Evolutionary conservation across 768 basidiomycete species (phyloP), one percentile per base, ranked within the genome.

Genomic region (Mycena galericulata): DNA sequence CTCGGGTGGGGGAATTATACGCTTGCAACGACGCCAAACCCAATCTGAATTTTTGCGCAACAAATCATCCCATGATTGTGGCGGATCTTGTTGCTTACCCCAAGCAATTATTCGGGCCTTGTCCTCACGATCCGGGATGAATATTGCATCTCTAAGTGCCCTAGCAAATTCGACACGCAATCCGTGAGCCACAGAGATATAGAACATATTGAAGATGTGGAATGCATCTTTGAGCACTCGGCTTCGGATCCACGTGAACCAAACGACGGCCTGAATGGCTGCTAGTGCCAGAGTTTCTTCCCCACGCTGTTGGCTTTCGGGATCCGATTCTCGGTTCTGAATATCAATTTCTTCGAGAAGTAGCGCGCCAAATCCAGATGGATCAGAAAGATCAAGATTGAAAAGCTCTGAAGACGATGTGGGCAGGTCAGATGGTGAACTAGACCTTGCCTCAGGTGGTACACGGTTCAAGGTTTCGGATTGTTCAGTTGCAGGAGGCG

Each of bases 171-270:
- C 62, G n/a, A 66, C 26, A 14, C 73, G 73, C 15, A 79, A 66
- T 4, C 75, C 78, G 72, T 81, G 78, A 0, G 30, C 57, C 0
- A 54, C 29, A 0, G 77, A 72, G 17, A 79, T 72, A 1, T 70
- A 65, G 32, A 79, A 61, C 74, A 77, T 78, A 36, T 80, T 73
- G 34, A 79, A 77, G 0, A 77, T 50, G 49, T 79, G 78, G 46
- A 74, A 80, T 0, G 67, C 41, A 30, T 80, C 79, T 24, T 79
- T 77, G 0, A 80, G 26, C 27, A 80, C 76, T 1, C 76, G 59
- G 18, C 59, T 50, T 34, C 59, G 59, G 27, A 61, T 61, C 6
- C 5, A 20, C 1, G 11, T 34, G 7, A 46, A 46, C 57, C 57
- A 59, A 15, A 24, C 12, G 15, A n/a, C n/a, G n/a, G 30, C 57